Base-by-base conservation (phyloP, 495 filamentous ascomycete genomes). In the Trichoderma erinaceum region DNA sequence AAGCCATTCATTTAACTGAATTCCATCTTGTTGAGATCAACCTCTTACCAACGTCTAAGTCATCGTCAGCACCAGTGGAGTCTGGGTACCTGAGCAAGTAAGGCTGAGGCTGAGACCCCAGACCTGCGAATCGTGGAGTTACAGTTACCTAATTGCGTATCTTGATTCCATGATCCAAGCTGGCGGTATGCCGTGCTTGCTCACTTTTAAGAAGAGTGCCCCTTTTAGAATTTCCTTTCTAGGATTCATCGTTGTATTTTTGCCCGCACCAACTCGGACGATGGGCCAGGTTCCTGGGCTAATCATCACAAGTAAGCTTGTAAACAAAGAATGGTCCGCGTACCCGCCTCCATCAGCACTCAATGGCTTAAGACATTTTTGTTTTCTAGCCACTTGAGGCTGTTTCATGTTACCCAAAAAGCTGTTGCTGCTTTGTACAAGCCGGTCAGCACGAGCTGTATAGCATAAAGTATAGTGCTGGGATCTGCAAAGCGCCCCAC, bases 221-320 rank as follows among this genome's bases (percentile, higher is more conserved):
- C 48, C 48, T 11, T 52, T 21, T 6, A 25, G 7, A 52, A 23
- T 21, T 52, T 52, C 8, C 48, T 23, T 11, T 7, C 7, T 52
- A 10, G 48, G 48, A 21, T 11, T 5, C 1, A 10, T 25, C 8
- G 4, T 5, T 52, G 21, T 23, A n/a, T 11, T 52, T 50, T 21
- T 52, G 21, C n/a, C 21, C 50, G 50, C 50, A 56, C 50, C 18
- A 56, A 56, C 21, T 61, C 56, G 23, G 56, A 61, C 56, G 16
- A 61, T 8, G 16, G 25, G 3, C 56, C 12, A 15, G 10, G 56
- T 18, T 23, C 6, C 48, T 23, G 18, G n/a, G 15, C 15, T 46
- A 18, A 18, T 18, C 18, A 16, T 0, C 3, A 18, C 43, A 56
- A 56, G n/a, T 56, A 56, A 56, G 50, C n/a, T 56, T 56, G 50